Evolutionary conservation across 805 yeast genomes (phyloP).

Genomic region (Diddensiella caesifluorescens): DNA sequence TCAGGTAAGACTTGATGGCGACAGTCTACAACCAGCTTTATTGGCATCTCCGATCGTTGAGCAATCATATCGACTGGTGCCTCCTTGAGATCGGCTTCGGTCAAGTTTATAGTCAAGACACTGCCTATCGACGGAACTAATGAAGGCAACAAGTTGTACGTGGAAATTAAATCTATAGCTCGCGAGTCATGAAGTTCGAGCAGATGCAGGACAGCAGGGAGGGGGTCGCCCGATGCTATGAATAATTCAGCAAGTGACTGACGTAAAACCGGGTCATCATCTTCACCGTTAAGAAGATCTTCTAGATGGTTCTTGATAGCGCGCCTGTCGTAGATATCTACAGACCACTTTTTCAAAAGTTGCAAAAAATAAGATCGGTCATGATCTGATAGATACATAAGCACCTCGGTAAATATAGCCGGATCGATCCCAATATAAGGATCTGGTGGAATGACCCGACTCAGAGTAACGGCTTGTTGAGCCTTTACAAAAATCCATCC

Average conservation of each 20-base stretch:
- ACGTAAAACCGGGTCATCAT: constrained; percentile 21
- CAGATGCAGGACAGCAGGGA: constrained; percentile 60
- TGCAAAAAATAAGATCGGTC: constrained; percentile 38
- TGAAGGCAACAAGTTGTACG: constrained; percentile 55
- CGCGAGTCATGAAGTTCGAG: constrained; percentile 49
- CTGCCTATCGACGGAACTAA: constrained; percentile 47
- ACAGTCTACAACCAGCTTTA: constrained; percentile 53
- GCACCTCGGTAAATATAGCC: constrained; percentile 41
- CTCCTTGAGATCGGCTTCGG: constrained; percentile 32
- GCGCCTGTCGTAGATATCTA: constrained; percentile 44
- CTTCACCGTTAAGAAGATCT: constrained; percentile 35
- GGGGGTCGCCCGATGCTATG: constrained; percentile 51
- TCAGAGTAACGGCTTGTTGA: constrained; percentile 43
- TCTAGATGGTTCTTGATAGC: constrained; percentile 45
- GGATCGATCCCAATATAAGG: constrained; percentile 34
- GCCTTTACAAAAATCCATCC: constrained; percentile 46
- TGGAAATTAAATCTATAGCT: constrained; percentile 53
- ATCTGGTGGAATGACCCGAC: constrained; percentile 51
- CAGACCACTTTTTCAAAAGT: constrained; percentile 54
- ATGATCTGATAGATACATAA: constrained; percentile 42
- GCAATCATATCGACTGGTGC: constrained; percentile 41
- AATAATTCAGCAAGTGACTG: constrained; percentile 41
- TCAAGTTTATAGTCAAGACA: constrained; percentile 30
- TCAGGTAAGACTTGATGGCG: constrained; percentile 61
- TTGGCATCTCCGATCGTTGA: constrained; percentile 38